phyloP scores from a whole-genome alignment of 192 early-diverging fungal species.

The Backusella liffmaniae region DNA sequence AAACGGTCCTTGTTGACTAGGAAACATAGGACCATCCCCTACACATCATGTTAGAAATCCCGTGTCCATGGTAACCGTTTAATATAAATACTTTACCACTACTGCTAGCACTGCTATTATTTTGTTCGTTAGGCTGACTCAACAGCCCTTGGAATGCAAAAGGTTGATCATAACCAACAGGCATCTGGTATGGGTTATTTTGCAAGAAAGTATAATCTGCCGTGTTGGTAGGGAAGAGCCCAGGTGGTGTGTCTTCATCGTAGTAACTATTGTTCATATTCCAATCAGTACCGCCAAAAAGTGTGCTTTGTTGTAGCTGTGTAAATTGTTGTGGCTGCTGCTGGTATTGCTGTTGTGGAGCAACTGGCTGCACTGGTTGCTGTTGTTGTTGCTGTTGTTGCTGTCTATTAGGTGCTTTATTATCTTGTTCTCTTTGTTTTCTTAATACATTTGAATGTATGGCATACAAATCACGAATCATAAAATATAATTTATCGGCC shows the following conservation, averaged over 20 bases:
- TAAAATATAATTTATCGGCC: constrained; percentile 52
- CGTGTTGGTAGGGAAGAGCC: neutral
- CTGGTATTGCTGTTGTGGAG: neutral
- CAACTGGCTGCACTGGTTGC: neutral
- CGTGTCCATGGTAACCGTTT: no score
- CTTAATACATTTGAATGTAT: constrained; percentile 34
- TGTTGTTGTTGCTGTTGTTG: neutral
- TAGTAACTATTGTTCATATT: neutral
- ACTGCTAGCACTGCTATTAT: neutral
- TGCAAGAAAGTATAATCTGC: neutral
- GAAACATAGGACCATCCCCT: no score
- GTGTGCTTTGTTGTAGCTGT: neutral
- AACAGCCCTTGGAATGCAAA: neutral
- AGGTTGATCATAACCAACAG: constrained; percentile 9
- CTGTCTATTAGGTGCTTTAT: neutral
- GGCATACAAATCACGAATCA: constrained; percentile 51
- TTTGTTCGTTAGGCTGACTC: neutral
- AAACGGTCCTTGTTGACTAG: no score
- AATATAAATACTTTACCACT: no score
- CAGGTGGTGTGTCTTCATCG: neutral
- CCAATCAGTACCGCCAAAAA: neutral
- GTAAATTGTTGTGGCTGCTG: neutral
- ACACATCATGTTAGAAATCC: no score
- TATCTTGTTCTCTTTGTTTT: neutral
- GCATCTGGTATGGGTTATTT: neutral